Evolutionary conservation across 192 early-diverging fungal genomes (phyloP).

Genomic region (Umbelopsis isabellina): DNA sequence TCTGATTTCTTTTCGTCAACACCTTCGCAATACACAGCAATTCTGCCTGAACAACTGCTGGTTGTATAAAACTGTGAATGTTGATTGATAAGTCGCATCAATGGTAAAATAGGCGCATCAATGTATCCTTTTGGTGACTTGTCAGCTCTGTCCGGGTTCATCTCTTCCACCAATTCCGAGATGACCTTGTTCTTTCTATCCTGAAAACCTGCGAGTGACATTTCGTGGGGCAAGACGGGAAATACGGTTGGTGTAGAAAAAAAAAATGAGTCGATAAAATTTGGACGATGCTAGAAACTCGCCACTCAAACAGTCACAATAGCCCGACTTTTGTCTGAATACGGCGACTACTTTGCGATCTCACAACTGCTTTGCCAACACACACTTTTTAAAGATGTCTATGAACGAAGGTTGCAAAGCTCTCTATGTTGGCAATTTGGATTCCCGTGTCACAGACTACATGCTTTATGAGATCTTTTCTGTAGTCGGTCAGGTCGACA

Average conservation of each 20-base stretch:
- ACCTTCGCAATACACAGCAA: constrained; percentile 53
- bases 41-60: constrained; percentile 56
- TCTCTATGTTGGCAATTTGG: constrained; percentile 88
- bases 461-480: constrained; percentile 74
- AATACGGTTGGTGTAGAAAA: background rate
- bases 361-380: background rate
- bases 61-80: constrained; percentile 59
- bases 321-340: background rate
- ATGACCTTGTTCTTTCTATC: constrained; percentile 28
- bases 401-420: constrained; percentile 45
- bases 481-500: constrained; percentile 58
- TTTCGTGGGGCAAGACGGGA: background rate
- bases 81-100: constrained; percentile 52
- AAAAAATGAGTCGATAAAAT: background rate
- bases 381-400: background rate
- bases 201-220: constrained; percentile 10
- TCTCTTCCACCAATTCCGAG: constrained; percentile 35
- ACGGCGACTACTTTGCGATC: background rate
- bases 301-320: constrained; percentile 7
- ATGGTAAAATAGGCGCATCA: constrained; percentile 51
- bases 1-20: constrained; percentile 35
- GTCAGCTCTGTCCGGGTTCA: constrained; percentile 46
- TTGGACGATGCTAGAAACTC: background rate
- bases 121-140: constrained; percentile 59
- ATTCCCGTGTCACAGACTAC: constrained; percentile 74